Conservation (phyloP, 1,284 basidiomycete genomes). For the Ustilago tritici region DNA sequence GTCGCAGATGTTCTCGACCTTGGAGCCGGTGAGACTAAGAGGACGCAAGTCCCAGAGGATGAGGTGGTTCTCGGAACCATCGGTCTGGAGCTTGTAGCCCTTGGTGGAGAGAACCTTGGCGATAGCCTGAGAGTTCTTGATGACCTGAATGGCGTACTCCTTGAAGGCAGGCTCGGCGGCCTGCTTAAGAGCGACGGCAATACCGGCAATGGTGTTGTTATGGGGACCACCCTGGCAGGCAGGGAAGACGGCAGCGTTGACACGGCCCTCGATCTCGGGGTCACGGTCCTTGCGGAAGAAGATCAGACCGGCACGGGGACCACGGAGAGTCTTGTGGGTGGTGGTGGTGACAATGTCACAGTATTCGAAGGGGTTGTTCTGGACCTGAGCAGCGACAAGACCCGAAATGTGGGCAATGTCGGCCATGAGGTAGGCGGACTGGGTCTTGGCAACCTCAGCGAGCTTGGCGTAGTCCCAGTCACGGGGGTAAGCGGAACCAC, state of each 20-base stretch:
- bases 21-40: conserved; percentile 92
- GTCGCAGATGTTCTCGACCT: conserved; percentile 98
- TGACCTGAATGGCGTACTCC: conserved; percentile 93
- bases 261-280: conserved; percentile 87
- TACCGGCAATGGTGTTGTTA: conserved; percentile 98
- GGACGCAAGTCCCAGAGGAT: conserved; percentile 98
- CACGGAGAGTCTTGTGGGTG: conserved; percentile 98
- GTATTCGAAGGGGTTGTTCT: conserved; percentile 92
- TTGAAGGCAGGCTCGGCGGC: conserved; percentile 91
- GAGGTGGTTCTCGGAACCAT: conserved; percentile 96
- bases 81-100: conserved; percentile 89
- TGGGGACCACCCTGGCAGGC: conserved; percentile 99
- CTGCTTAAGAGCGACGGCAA: conserved; percentile 95
- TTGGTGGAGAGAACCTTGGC: conserved; percentile 64
- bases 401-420: conserved; percentile 99
- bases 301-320: conserved; percentile 96
- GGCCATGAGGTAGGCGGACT: conserved; percentile 81
- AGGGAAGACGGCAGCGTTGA: conserved; percentile 99
- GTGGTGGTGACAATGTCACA: conserved; percentile 80
- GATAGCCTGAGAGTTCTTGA: conserved; percentile 72
- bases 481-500: conserved; percentile 97
- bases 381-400: conserved; percentile 91
- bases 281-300: conserved; percentile 97
- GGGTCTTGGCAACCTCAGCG: conserved; percentile 83
- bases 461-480: conserved; percentile 84